Percentiles rank a stretch among this genome's conserved stretches.
Evolutionary conservation across 805 yeast genomes (phyloP).

Genomic region (Candida nemodendra): DNA sequence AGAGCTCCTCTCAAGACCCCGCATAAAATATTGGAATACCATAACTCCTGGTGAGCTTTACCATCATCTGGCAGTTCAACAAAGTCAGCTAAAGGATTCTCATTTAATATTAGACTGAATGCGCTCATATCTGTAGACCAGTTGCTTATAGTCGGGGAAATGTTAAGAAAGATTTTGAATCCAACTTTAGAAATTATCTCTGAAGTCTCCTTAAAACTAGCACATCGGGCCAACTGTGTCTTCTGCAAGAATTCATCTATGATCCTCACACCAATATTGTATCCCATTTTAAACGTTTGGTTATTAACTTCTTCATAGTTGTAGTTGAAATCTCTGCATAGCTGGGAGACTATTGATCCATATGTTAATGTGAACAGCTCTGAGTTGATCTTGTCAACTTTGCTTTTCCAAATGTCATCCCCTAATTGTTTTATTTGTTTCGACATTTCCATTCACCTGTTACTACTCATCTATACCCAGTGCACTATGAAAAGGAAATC

Average conservation of each 20-base stretch:
- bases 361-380: slow-evolving; percentile 94
- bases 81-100: slow-evolving; percentile 91
- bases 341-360: slow-evolving; percentile 89
- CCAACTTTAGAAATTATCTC: slow-evolving; percentile 85
- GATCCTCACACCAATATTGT: slow-evolving; percentile 85
- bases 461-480: too few species aligned
- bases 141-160: slow-evolving; percentile 62
- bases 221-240: slow-evolving; percentile 83
- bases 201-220: slow-evolving; percentile 77
- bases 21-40: slow-evolving; percentile 90
- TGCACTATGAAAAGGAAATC: too few species aligned
- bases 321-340: slow-evolving; percentile 77
- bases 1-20: slow-evolving; percentile 91
- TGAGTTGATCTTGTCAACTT: slow-evolving; percentile 84
- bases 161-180: slow-evolving; percentile 83
- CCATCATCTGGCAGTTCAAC: slow-evolving; percentile 90
- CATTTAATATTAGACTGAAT: slow-evolving; percentile 70
- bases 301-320: slow-evolving; percentile 77
- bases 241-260: slow-evolving; percentile 92
- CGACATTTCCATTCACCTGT: slow-evolving; percentile 23
- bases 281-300: slow-evolving; percentile 91
- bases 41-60: slow-evolving; percentile 63
- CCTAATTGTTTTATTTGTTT: slow-evolving; percentile 52
- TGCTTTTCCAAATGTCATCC: slow-evolving; percentile 90
- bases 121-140: slow-evolving; percentile 77